Percentiles rank a stretch among this genome's conserved stretches.
phyloP scores from a whole-genome alignment of 2,329 filamentous ascomycete genomes.

The Epichloe sibirici region DNA sequence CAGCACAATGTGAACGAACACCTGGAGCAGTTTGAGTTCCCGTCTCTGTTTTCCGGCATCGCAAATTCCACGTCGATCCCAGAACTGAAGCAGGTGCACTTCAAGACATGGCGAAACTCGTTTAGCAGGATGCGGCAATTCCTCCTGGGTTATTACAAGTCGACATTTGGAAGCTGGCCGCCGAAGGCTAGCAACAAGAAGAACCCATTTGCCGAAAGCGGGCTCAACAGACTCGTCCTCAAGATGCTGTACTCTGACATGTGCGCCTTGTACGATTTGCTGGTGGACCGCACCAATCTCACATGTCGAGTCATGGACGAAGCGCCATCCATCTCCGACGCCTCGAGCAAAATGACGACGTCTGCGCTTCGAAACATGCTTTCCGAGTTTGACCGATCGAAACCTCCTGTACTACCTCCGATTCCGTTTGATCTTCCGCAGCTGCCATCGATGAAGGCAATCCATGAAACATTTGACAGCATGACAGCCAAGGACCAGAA shows the following conservation, averaged over 20 bases:
- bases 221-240: constrained; percentile 74
- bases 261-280: constrained; percentile 73
- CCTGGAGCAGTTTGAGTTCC: constrained; percentile 84
- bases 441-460: constrained; percentile 55
- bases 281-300: constrained; percentile 67
- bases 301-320: constrained; percentile 71
- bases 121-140: constrained; percentile 68
- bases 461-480: constrained; percentile 51
- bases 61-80: constrained; percentile 69
- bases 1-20: constrained; percentile 58
- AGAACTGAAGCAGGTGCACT: constrained; percentile 68
- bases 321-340: constrained; percentile 40
- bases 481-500: constrained; percentile 62
- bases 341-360: constrained; percentile 47
- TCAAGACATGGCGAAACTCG: constrained; percentile 68
- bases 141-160: constrained; percentile 53
- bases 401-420: constrained; percentile 79
- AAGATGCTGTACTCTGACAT: constrained; percentile 77
- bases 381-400: constrained; percentile 78
- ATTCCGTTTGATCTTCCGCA: constrained; percentile 82
- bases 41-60: constrained; percentile 75
- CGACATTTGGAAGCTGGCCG: constrained; percentile 60
- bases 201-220: constrained; percentile 75
- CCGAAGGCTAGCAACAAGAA: constrained; percentile 87
- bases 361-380: constrained; percentile 68